These are phyloP conservation scores for Mucor racemosus DNA, from an alignment of 371 early-diverging fungal species.

Conservation along the genomic window DNA sequence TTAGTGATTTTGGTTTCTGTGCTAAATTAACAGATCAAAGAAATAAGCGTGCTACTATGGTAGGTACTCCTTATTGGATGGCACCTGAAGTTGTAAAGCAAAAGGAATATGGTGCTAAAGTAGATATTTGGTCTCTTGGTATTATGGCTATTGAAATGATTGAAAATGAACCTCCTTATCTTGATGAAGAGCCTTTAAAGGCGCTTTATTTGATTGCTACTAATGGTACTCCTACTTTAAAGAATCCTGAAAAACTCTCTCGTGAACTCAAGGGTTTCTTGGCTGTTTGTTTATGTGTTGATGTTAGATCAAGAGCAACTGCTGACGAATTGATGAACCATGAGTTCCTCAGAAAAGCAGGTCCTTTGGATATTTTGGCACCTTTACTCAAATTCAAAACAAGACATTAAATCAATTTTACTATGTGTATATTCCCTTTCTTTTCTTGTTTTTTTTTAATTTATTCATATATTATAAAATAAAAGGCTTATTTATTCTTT, in stretches of 20 bases:
- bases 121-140: slow-evolving; percentile 94
- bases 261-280: slow-evolving; percentile 85
- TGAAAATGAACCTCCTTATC: slow-evolving; percentile 97
- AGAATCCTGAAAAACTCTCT: slow-evolving; percentile 83
- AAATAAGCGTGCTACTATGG: slow-evolving; percentile 92
- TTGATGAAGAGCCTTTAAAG: slow-evolving; percentile 94
- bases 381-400: slow-evolving; percentile 57
- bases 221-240: slow-evolving; percentile 95
- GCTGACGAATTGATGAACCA: slow-evolving; percentile 85
- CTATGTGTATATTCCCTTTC: background rate
- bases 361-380: slow-evolving; percentile 55
- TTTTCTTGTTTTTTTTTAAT: slow-evolving; percentile 6
- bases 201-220: slow-evolving; percentile 96
- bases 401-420: slow-evolving; percentile 1
- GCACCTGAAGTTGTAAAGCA: slow-evolving; percentile 93
- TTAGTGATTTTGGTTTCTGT: slow-evolving; percentile 95
- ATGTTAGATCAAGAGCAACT: slow-evolving; percentile 84
- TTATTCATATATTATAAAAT: slow-evolving; percentile 5
- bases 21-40: slow-evolving; percentile 88
- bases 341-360: slow-evolving; percentile 73
- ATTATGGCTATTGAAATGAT: slow-evolving; percentile 98
- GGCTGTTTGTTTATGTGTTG: slow-evolving; percentile 89
- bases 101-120: slow-evolving; percentile 88
- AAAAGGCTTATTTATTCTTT: background rate
- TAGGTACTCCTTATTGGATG: slow-evolving; percentile 95